A percentile compares a stretch with the other conserved stretches of the same genome.
Evolutionary conservation across 1,284 basidiomycete genomes (phyloP).

Genomic region (Cutaneotrichosporon spelunceum): DNA sequence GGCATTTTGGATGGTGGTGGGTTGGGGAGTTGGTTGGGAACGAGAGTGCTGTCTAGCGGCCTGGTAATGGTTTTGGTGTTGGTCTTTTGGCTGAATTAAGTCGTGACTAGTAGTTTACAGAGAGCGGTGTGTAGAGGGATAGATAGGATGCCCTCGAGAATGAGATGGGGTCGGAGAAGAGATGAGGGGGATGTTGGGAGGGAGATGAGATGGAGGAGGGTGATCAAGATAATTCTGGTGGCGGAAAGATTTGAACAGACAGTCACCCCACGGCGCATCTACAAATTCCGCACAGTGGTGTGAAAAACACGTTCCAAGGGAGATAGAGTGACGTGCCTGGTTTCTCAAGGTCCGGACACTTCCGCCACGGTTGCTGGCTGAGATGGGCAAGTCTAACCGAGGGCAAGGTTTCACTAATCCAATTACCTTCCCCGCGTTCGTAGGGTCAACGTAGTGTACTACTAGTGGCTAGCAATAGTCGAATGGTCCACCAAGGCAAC

Average conservation of each 20-base stretch:
- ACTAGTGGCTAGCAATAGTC: no score
- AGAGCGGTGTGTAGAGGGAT: conserved; percentile 8
- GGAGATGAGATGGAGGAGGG: background rate
- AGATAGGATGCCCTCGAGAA: background rate
- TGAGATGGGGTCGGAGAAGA: conserved; percentile 2
- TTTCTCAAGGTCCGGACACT: no score
- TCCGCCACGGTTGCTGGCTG: no score
- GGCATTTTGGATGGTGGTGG: conserved; percentile 12
- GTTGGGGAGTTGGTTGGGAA: background rate
- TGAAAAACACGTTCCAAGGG: background rate
- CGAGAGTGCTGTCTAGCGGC: background rate
- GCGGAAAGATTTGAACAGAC: background rate
- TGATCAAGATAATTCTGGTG: background rate
- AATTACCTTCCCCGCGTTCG: no score
- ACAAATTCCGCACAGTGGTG: conserved; percentile 1
- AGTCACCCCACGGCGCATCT: background rate
- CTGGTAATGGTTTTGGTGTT: background rate
- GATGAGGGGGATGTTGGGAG: background rate
- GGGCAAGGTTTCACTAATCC: no score
- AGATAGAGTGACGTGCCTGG: background rate
- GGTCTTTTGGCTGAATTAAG: background rate
- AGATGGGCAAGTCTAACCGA: no score
- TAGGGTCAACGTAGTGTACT: no score
- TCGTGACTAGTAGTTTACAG: conserved; percentile 7
- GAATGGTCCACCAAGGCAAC: no score